Evolutionary conservation across 176 grass and related monocot genomes (phyloP), one percentile per base, ranked within the genome.

Genomic region (Aegilops sharonensis): DNA sequence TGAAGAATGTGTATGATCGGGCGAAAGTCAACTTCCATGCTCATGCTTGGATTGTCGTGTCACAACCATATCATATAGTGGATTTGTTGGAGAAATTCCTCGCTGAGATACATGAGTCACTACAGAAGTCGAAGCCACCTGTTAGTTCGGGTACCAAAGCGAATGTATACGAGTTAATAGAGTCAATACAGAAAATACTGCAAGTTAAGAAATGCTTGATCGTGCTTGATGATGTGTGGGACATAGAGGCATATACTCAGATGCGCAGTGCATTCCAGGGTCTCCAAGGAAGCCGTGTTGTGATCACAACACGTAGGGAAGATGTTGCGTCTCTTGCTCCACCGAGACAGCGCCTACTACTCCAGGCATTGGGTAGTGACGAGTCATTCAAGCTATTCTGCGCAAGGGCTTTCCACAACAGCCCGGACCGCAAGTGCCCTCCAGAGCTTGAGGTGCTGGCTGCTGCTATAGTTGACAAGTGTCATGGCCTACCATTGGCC

Each of bases 1-100:
- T 90, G 21, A 64, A 72, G 18, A 80, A 84, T 76, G 85, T 92
- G 23, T 94, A 80, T 42, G 89, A 83, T 20, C 45, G 65, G 21
- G 43, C 62, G 24, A 89, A 71, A 67, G 81, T 75, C n/a, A 66
- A 66, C 64, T 66, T 66, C 64, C 64, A 66, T 17, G 29, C 30
- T 3, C 36, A 37, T 8, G 36, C 36, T 37, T 37, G 65, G 65
- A 18, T 68, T 35, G 65, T 68, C 17, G 21, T 69, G 66, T 69
- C 66, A 69, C 32, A 3, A 17, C 0, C 15, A 0, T 69, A 69
- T 36, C 0, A 10, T 69, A 17, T 69, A 36, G 14, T 36, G 2
- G 31, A 69, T 69, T 9, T 69, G 6, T 15, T 69, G 1, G 4
- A 0, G 0, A 21, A 3, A 69, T 18, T 69, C 1, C 66, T 69